A percentile compares a stretch with the other conserved stretches of the same genome.
Evolutionary conservation across 208 protist genomes (phyloP).

Genomic region (Leishmania arabica): DNA sequence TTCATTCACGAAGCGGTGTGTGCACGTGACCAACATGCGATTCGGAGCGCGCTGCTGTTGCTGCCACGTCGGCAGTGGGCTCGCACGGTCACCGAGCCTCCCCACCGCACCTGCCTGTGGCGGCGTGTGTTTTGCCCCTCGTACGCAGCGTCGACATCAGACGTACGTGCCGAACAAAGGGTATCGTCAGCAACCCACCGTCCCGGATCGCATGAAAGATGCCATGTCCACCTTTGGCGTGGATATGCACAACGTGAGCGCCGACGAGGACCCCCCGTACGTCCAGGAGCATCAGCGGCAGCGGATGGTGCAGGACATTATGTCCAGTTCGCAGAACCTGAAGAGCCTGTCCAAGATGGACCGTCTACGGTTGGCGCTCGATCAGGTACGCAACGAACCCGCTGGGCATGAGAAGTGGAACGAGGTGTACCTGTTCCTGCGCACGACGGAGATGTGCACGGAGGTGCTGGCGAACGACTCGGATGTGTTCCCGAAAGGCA

Average conservation of each 20-base stretch:
- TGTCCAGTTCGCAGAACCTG: constrained; percentile 61
- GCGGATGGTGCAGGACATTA: constrained; percentile 63
- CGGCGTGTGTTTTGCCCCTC: background rate
- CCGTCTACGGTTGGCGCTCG: constrained; percentile 68
- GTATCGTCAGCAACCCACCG: constrained; percentile 63
- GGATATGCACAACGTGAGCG: constrained; percentile 40
- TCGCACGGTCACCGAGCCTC: background rate
- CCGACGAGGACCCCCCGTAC: constrained; percentile 69
- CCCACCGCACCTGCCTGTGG: background rate
- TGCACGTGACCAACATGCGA: background rate
- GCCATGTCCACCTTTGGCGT: constrained; percentile 64
- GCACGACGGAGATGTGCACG: constrained; percentile 86
- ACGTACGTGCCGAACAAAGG: constrained; percentile 74
- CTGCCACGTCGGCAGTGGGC: background rate
- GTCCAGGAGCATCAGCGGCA: constrained; percentile 78
- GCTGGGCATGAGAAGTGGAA: constrained; percentile 63
- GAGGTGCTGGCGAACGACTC: constrained; percentile 54
- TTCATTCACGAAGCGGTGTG: background rate
- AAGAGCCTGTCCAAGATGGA: constrained; percentile 77
- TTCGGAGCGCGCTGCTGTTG: background rate
- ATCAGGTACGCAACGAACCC: constrained; percentile 61
- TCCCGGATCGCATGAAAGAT: constrained; percentile 87
- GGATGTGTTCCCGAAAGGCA: constrained; percentile 79
- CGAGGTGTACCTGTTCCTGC: constrained; percentile 87
- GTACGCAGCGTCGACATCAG: constrained; percentile 25